A percentile compares a stretch with the other conserved stretches of the same genome.
These are phyloP conservation scores for Aureobasidium sp. DNA, from an alignment of 2,329 filamentous ascomycete genomes.

Conservation along the genomic window DNA sequence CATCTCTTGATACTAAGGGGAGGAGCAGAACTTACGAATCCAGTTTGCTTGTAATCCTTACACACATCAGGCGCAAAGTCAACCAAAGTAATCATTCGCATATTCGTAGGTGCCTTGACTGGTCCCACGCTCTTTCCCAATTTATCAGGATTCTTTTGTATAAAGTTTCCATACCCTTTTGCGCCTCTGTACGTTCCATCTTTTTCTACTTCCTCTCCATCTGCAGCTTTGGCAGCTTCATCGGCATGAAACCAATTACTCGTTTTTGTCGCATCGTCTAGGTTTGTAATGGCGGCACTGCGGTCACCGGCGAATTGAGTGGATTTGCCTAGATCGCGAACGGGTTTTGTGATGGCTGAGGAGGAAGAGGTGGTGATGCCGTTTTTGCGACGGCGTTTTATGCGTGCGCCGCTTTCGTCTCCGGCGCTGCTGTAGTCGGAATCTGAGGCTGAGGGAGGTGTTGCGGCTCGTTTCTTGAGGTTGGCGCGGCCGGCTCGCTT, in stretches of 20 bases:
- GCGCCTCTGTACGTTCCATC: constrained; percentile 66
- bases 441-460: constrained; percentile 57
- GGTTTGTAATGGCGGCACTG: constrained; percentile 51
- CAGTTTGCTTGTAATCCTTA: constrained; percentile 84
- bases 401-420: constrained; percentile 63
- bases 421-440: constrained; percentile 60
- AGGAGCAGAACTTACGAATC: constrained; percentile 21
- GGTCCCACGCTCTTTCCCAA: constrained; percentile 61
- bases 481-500: constrained; percentile 74
- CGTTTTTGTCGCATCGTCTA: constrained; percentile 83
- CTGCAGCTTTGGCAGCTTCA: constrained; percentile 16
- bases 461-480: constrained; percentile 70
- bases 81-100: constrained; percentile 80
- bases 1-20: background rate
- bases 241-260: constrained; percentile 83
- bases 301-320: constrained; percentile 50
- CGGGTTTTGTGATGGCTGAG: constrained; percentile 25
- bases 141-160: constrained; percentile 72
- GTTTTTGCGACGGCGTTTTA: constrained; percentile 71
- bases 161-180: constrained; percentile 63
- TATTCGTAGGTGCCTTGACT: constrained; percentile 78
- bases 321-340: constrained; percentile 22
- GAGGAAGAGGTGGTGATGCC: constrained; percentile 56
- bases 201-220: constrained; percentile 29
- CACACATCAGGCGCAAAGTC: constrained; percentile 92